Conservation (phyloP, 176 grass and related monocot species). For the Eleusine indica region DNA sequence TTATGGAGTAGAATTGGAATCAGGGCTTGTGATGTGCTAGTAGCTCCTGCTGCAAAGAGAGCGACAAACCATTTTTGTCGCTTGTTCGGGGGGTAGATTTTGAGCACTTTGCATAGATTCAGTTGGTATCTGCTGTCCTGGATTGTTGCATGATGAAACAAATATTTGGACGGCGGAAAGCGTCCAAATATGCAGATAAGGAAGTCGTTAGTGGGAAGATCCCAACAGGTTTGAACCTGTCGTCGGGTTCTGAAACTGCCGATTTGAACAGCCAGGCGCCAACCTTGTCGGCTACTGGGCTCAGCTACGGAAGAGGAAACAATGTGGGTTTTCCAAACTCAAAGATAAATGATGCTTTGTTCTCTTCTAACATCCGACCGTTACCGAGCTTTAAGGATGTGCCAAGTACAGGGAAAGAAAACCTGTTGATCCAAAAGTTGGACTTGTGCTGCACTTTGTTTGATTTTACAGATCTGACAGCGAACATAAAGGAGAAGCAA, state of each 20-base stretch:
- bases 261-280: conserved; percentile 16
- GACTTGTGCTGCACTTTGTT: conserved; percentile 48
- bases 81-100: neutral
- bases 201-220: conserved; percentile 21
- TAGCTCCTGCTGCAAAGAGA: neutral
- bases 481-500: conserved; percentile 49
- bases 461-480: conserved; percentile 45
- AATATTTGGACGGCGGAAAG: conserved; percentile 44
- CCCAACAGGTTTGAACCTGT: neutral
- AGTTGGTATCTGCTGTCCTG: conserved; percentile 11
- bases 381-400: conserved; percentile 61
- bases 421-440: conserved; percentile 46
- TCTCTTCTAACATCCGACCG: conserved; percentile 27
- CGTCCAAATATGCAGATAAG: conserved; percentile 29
- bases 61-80: neutral
- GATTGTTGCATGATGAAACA: conserved; percentile 44
- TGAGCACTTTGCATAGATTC: neutral
- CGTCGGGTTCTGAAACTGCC: neutral
- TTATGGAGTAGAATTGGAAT: neutral
- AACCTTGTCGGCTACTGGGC: conserved; percentile 4
- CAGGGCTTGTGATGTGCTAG: conserved; percentile 9
- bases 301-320: conserved; percentile 17
- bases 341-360: conserved; percentile 7
- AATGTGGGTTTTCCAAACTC: neutral
- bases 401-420: conserved; percentile 42